Evolutionary conservation across 2,329 filamentous ascomycete genomes (phyloP).

Genomic region (Sclerotinia glacialis): DNA sequence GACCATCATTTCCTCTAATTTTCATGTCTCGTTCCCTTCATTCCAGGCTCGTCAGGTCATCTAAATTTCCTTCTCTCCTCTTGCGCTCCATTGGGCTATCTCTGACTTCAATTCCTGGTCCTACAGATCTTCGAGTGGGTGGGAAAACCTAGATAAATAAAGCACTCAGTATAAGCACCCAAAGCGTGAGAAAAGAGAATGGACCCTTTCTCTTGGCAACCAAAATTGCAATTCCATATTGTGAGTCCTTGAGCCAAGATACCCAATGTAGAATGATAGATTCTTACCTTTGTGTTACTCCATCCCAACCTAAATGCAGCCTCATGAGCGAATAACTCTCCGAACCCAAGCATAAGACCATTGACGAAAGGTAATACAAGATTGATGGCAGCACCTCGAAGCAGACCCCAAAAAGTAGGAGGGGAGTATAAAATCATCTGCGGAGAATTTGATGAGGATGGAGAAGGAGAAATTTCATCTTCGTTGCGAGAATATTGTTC

Average conservation of each 20-base stretch:
- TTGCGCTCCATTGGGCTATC: conserved; percentile 54
- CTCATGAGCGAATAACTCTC: conserved; percentile 95
- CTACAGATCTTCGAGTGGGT: conserved; percentile 54
- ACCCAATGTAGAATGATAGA: no score
- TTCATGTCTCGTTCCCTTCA: conserved; percentile 28
- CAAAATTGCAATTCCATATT: neutral
- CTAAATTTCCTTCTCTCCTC: conserved; percentile 50
- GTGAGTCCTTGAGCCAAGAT: neutral
- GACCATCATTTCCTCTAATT: conserved; percentile 27
- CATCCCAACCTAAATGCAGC: conserved; percentile 90
- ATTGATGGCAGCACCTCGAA: conserved; percentile 91
- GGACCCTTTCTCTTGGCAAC: neutral
- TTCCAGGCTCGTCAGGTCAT: conserved; percentile 60
- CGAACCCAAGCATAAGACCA: conserved; percentile 96
- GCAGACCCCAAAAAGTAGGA: conserved; percentile 79
- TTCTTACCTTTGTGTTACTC: conserved; percentile 81
- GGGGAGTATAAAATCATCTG: conserved; percentile 84
- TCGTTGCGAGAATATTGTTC: conserved; percentile 73
- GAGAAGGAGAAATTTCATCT: conserved; percentile 58
- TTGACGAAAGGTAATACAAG: conserved; percentile 94
- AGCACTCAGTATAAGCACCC: neutral
- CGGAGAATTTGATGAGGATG: conserved; percentile 58
- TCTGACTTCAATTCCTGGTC: conserved; percentile 78
- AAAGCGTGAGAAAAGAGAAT: neutral
- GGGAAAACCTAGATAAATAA: conserved; percentile 38